Evolutionary conservation across 306 rosid genomes (phyloP).

Genomic region (Lupinus albus): DNA sequence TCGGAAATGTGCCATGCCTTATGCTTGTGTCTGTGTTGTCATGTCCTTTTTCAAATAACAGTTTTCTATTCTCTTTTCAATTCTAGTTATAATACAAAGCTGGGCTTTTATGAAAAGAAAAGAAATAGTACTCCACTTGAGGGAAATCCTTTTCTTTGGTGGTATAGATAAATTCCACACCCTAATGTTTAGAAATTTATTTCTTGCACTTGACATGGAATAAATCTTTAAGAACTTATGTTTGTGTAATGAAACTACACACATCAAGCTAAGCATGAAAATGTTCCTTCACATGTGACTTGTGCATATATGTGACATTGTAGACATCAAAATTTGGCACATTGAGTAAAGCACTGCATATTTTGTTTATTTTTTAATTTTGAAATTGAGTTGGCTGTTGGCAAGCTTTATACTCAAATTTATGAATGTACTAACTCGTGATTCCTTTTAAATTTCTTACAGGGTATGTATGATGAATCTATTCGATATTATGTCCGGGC

Average conservation of each 20-base stretch:
- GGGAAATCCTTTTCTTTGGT: neutral
- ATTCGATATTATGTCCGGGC: constrained; percentile 92
- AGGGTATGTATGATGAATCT: constrained; percentile 96
- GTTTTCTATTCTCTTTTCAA: neutral
- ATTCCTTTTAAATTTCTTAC: constrained; percentile 14
- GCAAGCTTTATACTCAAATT: neutral
- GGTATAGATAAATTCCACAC: neutral
- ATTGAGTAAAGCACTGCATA: too few relatives aligned
- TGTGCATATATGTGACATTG: neutral
- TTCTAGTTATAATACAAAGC: neutral
- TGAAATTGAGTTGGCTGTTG: neutral
- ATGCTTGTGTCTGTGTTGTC: neutral
- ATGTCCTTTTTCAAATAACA: neutral
- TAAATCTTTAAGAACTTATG: neutral
- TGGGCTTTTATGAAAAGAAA: neutral
- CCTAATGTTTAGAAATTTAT: neutral
- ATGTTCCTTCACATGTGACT: neutral
- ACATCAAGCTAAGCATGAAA: neutral
- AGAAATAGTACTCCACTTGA: neutral
- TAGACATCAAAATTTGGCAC: too few relatives aligned
- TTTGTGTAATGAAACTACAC: neutral
- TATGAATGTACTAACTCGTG: constrained; percentile 8
- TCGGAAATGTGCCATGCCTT: neutral
- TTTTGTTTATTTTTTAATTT: too few relatives aligned
- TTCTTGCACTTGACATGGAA: neutral